Evolutionary conservation across 2,329 filamentous ascomycete genomes (phyloP).

Genomic region (Aspergillus calidoustus): DNA sequence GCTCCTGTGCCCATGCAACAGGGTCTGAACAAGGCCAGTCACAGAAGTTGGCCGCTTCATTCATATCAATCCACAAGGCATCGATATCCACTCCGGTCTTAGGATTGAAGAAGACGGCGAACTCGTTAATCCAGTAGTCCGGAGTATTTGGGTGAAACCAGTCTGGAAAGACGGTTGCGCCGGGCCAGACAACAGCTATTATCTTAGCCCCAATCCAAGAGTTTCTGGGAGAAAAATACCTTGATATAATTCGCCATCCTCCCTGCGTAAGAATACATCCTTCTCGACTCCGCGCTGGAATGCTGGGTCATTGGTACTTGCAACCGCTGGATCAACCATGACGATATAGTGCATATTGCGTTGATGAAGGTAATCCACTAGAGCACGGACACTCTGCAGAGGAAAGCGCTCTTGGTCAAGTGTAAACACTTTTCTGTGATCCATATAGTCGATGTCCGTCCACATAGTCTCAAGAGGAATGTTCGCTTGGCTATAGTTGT

Average conservation of each 20-base stretch:
- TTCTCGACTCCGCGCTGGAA: constrained; percentile 66
- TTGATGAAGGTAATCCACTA: constrained; percentile 69
- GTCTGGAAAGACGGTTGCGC: constrained; percentile 73
- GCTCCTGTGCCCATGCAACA: constrained; percentile 53
- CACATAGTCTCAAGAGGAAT: constrained; percentile 54
- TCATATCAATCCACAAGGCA: constrained; percentile 77
- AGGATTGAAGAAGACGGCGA: constrained; percentile 66
- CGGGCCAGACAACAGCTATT: constrained; percentile 75
- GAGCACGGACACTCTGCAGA: constrained; percentile 59
- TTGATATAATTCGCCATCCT: constrained; percentile 60
- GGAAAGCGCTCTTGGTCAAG: constrained; percentile 46
- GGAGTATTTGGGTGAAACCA: constrained; percentile 72
- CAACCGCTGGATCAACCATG: constrained; percentile 71
- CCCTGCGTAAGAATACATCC: constrained; percentile 57
- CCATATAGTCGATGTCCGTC: constrained; percentile 53
- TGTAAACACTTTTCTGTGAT: constrained; percentile 43
- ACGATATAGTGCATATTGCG: constrained; percentile 72
- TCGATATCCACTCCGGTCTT: constrained; percentile 74
- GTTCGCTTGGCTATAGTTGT: constrained; percentile 47
- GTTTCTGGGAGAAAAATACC: constrained; percentile 32
- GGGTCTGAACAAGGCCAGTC: constrained; percentile 61
- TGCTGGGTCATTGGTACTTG: constrained; percentile 51
- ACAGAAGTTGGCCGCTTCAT: constrained; percentile 60
- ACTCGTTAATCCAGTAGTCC: constrained; percentile 72
- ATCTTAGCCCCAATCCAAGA: background rate